phyloP scores from a whole-genome alignment of 2,329 filamentous ascomycete genomes.

The Cordyceps tenuipes region DNA sequence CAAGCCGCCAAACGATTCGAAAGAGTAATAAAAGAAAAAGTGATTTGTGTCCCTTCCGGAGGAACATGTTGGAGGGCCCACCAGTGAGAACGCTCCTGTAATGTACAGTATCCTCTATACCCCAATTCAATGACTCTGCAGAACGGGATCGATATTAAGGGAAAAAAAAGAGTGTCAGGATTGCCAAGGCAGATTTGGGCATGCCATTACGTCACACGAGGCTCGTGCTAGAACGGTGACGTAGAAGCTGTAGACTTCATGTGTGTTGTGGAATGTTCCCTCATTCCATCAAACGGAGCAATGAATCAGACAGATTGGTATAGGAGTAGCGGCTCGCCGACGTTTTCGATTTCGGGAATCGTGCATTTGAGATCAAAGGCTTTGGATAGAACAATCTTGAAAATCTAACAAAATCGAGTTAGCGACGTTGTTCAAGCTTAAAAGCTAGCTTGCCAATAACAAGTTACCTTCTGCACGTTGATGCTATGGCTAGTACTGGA shows the following conservation, averaged over 20 bases:
- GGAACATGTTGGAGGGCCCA: conserved; percentile 4
- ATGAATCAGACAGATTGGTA: conserved; percentile 56
- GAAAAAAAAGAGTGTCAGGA: background rate
- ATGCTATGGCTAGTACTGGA: conserved; percentile 99
- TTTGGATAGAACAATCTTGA: conserved; percentile 98
- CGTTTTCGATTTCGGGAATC: conserved; percentile 96
- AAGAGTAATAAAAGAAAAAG: conserved; percentile 4
- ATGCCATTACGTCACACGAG: background rate
- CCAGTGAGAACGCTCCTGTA: conserved; percentile 5
- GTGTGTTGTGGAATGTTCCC: background rate
- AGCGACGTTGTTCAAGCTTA: background rate
- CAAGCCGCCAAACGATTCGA: background rate
- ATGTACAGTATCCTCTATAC: conserved; percentile 10
- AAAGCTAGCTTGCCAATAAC: background rate
- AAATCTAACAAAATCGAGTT: conserved; percentile 56
- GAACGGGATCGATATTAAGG: background rate
- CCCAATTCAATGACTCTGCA: background rate
- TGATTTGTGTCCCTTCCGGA: conserved; percentile 1
- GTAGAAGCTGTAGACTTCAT: background rate
- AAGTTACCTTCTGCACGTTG: conserved; percentile 88
- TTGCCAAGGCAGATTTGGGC: background rate
- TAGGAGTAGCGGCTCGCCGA: conserved; percentile 87
- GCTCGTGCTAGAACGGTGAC: background rate
- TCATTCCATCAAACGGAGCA: background rate
- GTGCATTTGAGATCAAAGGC: conserved; percentile 98